phyloP scores from a whole-genome alignment of 2,329 filamentous ascomycete species.

The Penicillium thymicola region DNA sequence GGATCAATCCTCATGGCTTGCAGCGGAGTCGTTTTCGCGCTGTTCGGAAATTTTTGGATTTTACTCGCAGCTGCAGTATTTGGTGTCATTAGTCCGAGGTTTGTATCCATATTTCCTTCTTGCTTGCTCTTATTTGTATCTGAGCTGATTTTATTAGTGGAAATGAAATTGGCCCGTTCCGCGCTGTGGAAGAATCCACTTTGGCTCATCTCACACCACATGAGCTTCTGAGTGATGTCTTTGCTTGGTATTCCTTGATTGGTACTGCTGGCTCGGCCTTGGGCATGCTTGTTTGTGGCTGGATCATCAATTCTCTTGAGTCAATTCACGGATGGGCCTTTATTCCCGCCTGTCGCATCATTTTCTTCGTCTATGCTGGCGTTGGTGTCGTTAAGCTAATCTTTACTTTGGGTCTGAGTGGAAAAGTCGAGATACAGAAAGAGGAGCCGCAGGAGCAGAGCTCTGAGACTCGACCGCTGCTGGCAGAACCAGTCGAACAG shows the following conservation, averaged over 20 bases:
- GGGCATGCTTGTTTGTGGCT: conserved; percentile 59
- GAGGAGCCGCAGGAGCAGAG: conserved; percentile 19
- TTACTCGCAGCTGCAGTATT: conserved; percentile 57
- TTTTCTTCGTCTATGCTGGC: conserved; percentile 58
- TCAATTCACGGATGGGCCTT: conserved; percentile 43
- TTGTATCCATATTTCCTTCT: conserved; percentile 7
- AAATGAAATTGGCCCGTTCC: conserved; percentile 65
- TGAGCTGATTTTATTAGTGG: conserved; percentile 38
- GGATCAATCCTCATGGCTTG: conserved; percentile 57
- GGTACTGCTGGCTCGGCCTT: conserved; percentile 60
- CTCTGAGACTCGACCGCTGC: conserved; percentile 39
- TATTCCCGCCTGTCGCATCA: conserved; percentile 50
- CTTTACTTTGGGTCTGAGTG: conserved; percentile 51
- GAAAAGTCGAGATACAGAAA: conserved; percentile 44
- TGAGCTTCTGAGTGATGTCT: conserved; percentile 58
- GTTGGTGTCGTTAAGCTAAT: conserved; percentile 58
- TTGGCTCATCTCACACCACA: conserved; percentile 59
- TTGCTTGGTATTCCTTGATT: conserved; percentile 58
- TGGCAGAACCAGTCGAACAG: conserved; percentile 18
- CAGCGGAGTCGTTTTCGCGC: conserved; percentile 54
- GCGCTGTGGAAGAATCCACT: conserved; percentile 64
- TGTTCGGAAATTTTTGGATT: conserved; percentile 58
- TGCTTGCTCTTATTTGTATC: not conserved
- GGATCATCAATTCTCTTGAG: conserved; percentile 54
- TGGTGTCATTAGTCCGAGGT: conserved; percentile 59